Conservation (phyloP, 2,329 filamentous ascomycete genomes). For the Claviceps fusiformis region DNA sequence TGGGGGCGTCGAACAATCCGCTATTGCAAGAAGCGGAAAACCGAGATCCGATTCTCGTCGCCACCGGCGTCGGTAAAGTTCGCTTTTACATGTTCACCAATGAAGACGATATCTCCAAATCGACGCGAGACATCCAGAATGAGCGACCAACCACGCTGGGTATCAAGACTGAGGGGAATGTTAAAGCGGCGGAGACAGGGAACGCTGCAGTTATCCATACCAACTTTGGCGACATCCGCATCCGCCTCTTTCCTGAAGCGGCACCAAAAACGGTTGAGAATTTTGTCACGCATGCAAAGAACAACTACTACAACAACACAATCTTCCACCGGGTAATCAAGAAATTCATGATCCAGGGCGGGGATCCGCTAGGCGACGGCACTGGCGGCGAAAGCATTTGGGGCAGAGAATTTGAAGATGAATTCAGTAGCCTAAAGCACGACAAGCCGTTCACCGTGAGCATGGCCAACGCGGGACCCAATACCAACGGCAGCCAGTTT, state of each 20-base stretch:
- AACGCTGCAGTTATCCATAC: slow-evolving; percentile 80
- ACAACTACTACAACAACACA: slow-evolving; percentile 92
- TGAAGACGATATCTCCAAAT: slow-evolving; percentile 69
- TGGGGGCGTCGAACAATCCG: slow-evolving; percentile 92
- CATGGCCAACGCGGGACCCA: slow-evolving; percentile 95
- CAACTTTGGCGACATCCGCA: slow-evolving; percentile 82
- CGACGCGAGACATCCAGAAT: slow-evolving; percentile 82
- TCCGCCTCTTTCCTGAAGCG: slow-evolving; percentile 83
- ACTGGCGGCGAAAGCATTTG: slow-evolving; percentile 81
- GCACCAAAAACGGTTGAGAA: slow-evolving; percentile 95
- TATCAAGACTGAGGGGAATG: slow-evolving; percentile 36
- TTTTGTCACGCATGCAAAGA: slow-evolving; percentile 81
- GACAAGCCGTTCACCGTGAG: slow-evolving; percentile 93
- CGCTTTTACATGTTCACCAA: slow-evolving; percentile 99
- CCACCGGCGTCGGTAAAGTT: slow-evolving; percentile 72
- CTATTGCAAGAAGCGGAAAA: slow-evolving; percentile 83
- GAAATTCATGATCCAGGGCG: slow-evolving; percentile 99
- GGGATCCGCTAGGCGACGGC: slow-evolving; percentile 85
- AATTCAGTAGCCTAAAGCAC: slow-evolving; percentile 81
- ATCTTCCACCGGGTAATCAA: slow-evolving; percentile 95
- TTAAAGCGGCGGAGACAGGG: slow-evolving; percentile 56
- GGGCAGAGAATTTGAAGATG: slow-evolving; percentile 90
- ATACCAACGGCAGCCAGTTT: slow-evolving; percentile 93
- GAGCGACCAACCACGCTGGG: slow-evolving; percentile 67
- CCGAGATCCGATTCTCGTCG: slow-evolving; percentile 76